Evolutionary conservation across 1,284 basidiomycete genomes (phyloP), one percentile per base, ranked within the genome.

Genomic region (Sanghuangporus baumii): DNA sequence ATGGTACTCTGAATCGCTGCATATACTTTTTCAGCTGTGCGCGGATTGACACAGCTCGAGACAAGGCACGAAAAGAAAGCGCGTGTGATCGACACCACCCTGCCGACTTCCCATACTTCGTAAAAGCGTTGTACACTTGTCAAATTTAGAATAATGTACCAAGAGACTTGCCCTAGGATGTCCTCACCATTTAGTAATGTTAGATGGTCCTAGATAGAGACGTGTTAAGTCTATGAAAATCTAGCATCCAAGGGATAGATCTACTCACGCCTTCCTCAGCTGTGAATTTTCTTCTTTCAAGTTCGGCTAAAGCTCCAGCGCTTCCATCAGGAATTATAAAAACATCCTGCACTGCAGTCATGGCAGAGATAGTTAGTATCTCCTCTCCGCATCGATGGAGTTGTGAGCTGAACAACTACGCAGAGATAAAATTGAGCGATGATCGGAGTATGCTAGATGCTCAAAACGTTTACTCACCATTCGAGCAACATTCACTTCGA

Each of bases 71-170:
- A 74, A 96, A 96, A 59, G 95, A 97, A 4, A 99, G 77, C 0
- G 93, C 86, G 72, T 98, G 95, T n/a, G 83, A 80, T 67, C 91
- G 91, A 73, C 94, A 97, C 96, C 96, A 99, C 7, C 86, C 84
- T 0, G 90, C 88, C 2, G 91, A 89, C 37, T 82, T 83, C 0
- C 96, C 96, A 68, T 91, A 90, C 69, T 81, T 84, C 23, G 83
- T 81, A 74, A 99, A 99, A 0, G 93, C 94, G 69, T 97, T 96
- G 76, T 94, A 99, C 3, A 87, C 94, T 94, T 11, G 18, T 52
- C 38, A 61, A 69, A 18, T 70, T 60, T 37, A 38, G 1, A 34
- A 46, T 46, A 23, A 20, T 54, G 14, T 20, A n/a, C 36, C 41
- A 55, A 37, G 26, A 37, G 37, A 55, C 52, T 50, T 58, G 58